Percentiles rank a stretch among this genome's conserved stretches.
phyloP scores from a whole-genome alignment of 2,329 filamentous ascomycete species.

The Talaromyces verruculosus region DNA sequence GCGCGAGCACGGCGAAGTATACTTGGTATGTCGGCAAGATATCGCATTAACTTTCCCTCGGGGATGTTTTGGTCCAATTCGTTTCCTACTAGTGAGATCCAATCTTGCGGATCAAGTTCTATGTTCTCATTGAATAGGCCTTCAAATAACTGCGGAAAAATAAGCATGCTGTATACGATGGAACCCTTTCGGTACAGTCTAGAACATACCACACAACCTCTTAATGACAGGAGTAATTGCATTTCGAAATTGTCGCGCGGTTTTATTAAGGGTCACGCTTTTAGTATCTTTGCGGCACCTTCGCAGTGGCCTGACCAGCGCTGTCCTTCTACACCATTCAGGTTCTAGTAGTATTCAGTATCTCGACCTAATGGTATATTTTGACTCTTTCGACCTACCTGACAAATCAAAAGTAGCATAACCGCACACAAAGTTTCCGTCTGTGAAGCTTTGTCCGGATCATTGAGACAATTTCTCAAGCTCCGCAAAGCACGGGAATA shows the following conservation, averaged over 20 bases:
- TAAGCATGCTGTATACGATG: not conserved
- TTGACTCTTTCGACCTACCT: conserved; percentile 24
- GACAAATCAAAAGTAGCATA: conserved; percentile 37
- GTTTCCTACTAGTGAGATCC: conserved; percentile 35
- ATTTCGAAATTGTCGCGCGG: conserved; percentile 38
- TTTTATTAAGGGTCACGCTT: conserved; percentile 32
- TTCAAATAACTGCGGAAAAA: conserved; percentile 35
- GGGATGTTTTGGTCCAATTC: conserved; percentile 30
- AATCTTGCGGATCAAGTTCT: conserved; percentile 34
- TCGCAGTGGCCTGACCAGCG: conserved; percentile 34
- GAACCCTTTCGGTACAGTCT: no score
- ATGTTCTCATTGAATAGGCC: conserved; percentile 38
- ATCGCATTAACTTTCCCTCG: conserved; percentile 35
- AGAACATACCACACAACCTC: conserved; percentile 37
- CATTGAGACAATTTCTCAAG: conserved; percentile 33
- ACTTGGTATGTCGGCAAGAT: conserved; percentile 32
- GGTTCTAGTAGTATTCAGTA: not conserved
- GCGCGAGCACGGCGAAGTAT: conserved; percentile 32
- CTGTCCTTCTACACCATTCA: conserved; percentile 22
- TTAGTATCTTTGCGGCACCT: conserved; percentile 39
- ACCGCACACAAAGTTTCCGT: conserved; percentile 41
- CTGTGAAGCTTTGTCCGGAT: conserved; percentile 32
- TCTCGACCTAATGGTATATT: not conserved
- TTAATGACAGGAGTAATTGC: conserved; percentile 35
- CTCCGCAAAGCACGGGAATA: conserved; percentile 33